Base-by-base conservation (phyloP, 805 yeast species). In the Zygoascus bituminiphila region DNA sequence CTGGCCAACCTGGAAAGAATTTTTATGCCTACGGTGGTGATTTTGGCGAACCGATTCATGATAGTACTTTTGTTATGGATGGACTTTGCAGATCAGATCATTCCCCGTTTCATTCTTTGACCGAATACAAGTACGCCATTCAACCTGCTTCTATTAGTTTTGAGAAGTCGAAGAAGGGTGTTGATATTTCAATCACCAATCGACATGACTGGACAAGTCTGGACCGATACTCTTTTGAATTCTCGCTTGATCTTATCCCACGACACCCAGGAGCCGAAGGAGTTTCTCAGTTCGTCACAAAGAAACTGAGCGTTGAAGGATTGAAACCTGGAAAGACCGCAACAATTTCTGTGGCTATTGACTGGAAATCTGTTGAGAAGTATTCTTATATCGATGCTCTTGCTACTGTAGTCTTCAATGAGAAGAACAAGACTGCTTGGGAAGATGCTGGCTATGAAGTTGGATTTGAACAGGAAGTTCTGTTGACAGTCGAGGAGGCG, bases 41-140 rank as follows among this genome's bases (percentile, higher is more conserved):
- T 44, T 67, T 66, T 44, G 66, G 62, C 15, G 72, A 67, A 40
- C 51, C 53, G 40, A 62, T 66, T 7, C 58, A 67, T 51, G 70
- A 67, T 49, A 66, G 69, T 14, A 66, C 63, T 4, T 67, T 66
- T 48, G 63, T 66, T 35, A 59, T 67, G 66, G 72, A 67, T 49
- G 72, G 71, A 1, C 45, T 67, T 12, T 46, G 59, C 36, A 47
- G 54, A 44, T 65, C 70, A 4, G 55, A 55, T 19, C 71, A 67
- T 43, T 45, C 59, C 24, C 68, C 69, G 10, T 63, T 65, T 9
- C 70, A 71, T 15, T 67, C 69, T 8, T 53, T 67, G 47, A 40
- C 54, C 20, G 68, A 66, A 46, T 55, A 61, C 51, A 63, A 61
- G 53, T 58, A 62, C 47, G 68, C 62, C n/a, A 59, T 61, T 46